Conservation (phyloP, 371 early-diverging fungal genomes). For the Mucor circinelloides region DNA sequence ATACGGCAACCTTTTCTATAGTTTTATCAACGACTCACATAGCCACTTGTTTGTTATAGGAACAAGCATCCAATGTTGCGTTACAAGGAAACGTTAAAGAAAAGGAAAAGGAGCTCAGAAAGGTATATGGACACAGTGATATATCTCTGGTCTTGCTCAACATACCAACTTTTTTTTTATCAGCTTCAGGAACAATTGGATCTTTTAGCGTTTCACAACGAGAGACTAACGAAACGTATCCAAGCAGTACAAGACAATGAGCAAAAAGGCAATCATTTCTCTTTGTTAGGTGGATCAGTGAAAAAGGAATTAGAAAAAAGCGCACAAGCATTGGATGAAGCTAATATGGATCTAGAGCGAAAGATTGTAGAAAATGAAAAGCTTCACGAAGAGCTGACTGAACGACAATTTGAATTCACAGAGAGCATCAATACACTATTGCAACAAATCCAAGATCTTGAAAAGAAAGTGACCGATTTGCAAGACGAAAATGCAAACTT, state of each 20-base stretch:
- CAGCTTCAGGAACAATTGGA: constrained; percentile 64
- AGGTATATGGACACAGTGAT: constrained; percentile 32
- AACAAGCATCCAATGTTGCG: constrained; percentile 58
- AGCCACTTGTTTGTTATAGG: constrained; percentile 32
- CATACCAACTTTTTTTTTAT: not conserved
- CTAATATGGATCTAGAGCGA: constrained; percentile 52
- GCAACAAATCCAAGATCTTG: constrained; percentile 56
- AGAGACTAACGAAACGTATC: constrained; percentile 68
- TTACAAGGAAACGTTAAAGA: constrained; percentile 65
- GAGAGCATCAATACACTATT: constrained; percentile 54
- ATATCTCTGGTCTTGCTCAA: not conserved
- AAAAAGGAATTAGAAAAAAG: constrained; percentile 67
- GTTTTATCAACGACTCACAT: not conserved
- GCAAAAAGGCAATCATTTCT: constrained; percentile 53
- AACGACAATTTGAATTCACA: constrained; percentile 28
- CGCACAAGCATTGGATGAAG: constrained; percentile 55
- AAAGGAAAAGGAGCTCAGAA: constrained; percentile 68
- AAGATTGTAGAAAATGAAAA: constrained; percentile 70
- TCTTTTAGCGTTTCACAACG: constrained; percentile 65
- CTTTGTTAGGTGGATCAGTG: constrained; percentile 56
- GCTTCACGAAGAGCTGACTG: constrained; percentile 6
- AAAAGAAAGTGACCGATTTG: constrained; percentile 54
- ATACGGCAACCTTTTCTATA: not conserved
- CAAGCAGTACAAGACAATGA: constrained; percentile 61
- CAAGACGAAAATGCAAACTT: constrained; percentile 45